Conservation (phyloP, 1,139 yeast species). For the Arxiozyma telluris region DNA sequence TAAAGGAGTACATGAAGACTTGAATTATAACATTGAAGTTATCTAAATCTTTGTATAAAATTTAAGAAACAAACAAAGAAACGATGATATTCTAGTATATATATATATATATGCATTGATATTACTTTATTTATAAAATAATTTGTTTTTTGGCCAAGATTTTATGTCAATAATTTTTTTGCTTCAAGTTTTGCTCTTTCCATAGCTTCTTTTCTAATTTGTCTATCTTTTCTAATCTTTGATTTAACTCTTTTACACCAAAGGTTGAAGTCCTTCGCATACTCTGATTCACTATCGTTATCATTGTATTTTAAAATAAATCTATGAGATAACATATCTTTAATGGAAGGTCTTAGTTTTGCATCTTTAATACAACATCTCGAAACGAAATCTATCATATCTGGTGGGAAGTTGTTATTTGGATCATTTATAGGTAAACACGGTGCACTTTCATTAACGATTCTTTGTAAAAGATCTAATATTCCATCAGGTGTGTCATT, state of each 20-base stretch:
- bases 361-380: slow-evolving; percentile 61
- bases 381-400: slow-evolving; percentile 55
- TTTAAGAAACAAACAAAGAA: neutral
- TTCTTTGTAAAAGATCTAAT: slow-evolving; percentile 78
- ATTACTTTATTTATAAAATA: no score
- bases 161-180: slow-evolving; percentile 13
- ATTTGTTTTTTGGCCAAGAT: neutral
- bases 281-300: slow-evolving; percentile 7
- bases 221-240: slow-evolving; percentile 25
- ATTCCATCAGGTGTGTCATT: slow-evolving; percentile 75
- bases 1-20: no score
- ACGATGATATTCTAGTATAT: no score
- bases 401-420: slow-evolving; percentile 30
- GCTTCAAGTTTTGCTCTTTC: slow-evolving; percentile 25
- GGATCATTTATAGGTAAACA: slow-evolving; percentile 38
- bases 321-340: slow-evolving; percentile 40
- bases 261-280: slow-evolving; percentile 23
- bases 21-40: no score
- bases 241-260: slow-evolving; percentile 29
- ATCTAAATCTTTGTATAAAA: no score
- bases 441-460: slow-evolving; percentile 91
- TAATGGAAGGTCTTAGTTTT: slow-evolving; percentile 51
- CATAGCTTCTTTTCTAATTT: slow-evolving; percentile 24
- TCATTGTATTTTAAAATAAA: slow-evolving; percentile 23
- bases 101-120: neutral